Evolutionary conservation across 2,329 filamentous ascomycete genomes (phyloP), one percentile per base, ranked within the genome.

Genomic region (Aureobasidium melanogenum): DNA sequence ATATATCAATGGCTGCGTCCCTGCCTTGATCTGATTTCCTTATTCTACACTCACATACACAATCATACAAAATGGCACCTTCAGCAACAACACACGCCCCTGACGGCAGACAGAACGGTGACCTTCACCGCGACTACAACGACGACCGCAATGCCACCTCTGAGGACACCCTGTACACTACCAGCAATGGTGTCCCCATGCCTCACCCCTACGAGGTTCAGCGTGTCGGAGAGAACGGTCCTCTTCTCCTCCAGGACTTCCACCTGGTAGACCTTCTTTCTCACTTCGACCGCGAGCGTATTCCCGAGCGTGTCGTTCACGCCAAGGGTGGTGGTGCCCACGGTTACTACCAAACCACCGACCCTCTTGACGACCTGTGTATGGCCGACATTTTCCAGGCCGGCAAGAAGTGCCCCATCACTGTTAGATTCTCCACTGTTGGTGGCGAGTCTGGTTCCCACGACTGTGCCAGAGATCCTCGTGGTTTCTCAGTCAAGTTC

Each of bases 401-500:
- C 58, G 88, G 87, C 66, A 89, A 89, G 77, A 83, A 83, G 72
- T 89, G 86, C 51, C 83, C 86, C 17, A 73, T 86, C 64, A 80
- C 86, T 1, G 80, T 82, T 46, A 84, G 88, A 4, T 90, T 91
- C 74, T 90, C 87, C 0, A 91, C 88, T 1, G 88, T 91, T 5
- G 87, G 87, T 69, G 87, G 87, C 63, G 87, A 90, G 72, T 84
- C 83, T 62, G 87, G 87, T 7, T 88, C 85, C 4, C 80, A 87
- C 62, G 88, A 91, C 68, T 85, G 83, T 65, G 87, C 86, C 34
- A 83, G 88, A 63, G 88, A 91, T 66, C 87, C 87, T 10, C 79
- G 87, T 68, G 88, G 88, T 0, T 90, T 91, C 68, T 81, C 86
- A 1, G 78, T 88, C 65, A 91, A 90, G 74, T 87, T 91, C 74